A percentile compares a stretch with the other conserved stretches of the same genome.
Conservation (phyloP, 2,329 filamentous ascomycete species). For the Corniculantispora saksenae region DNA sequence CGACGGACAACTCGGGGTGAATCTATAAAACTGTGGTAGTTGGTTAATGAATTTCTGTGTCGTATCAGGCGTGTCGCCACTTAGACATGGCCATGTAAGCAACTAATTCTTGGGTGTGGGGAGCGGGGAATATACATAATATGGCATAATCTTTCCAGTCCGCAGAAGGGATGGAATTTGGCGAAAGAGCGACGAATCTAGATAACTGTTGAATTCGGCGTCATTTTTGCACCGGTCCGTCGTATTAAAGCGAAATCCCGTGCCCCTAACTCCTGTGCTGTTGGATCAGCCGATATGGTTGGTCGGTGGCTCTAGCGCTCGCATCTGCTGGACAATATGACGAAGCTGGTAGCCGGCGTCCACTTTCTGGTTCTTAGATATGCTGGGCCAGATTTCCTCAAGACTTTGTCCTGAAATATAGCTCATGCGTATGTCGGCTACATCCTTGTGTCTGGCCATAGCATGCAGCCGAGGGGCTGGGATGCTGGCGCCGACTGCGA, state of each 20-base stretch:
- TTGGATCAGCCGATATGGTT: too few species aligned
- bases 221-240: conserved; percentile 27
- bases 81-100: conserved; percentile 23
- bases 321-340: conserved; percentile 28
- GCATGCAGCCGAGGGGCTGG: conserved; percentile 27
- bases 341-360: conserved; percentile 29
- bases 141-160: conserved; percentile 21
- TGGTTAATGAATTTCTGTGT: too few species aligned
- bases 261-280: too few species aligned
- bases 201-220: conserved; percentile 28
- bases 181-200: conserved; percentile 23
- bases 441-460: conserved; percentile 7
- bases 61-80: too few species aligned
- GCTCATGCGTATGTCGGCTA: conserved; percentile 27
- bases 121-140: conserved; percentile 24
- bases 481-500: conserved; percentile 24
- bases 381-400: conserved; percentile 28
- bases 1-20: too few species aligned
- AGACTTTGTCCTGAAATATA: conserved; percentile 30
- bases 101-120: conserved; percentile 23
- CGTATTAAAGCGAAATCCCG: too few species aligned
- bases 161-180: conserved; percentile 24
- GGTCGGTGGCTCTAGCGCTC: conserved; percentile 26
- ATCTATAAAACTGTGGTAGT: too few species aligned
- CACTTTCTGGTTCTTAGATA: conserved; percentile 26